Base-by-base conservation (phyloP, 345 rosid species). In the Gossypium herbaceum region DNA sequence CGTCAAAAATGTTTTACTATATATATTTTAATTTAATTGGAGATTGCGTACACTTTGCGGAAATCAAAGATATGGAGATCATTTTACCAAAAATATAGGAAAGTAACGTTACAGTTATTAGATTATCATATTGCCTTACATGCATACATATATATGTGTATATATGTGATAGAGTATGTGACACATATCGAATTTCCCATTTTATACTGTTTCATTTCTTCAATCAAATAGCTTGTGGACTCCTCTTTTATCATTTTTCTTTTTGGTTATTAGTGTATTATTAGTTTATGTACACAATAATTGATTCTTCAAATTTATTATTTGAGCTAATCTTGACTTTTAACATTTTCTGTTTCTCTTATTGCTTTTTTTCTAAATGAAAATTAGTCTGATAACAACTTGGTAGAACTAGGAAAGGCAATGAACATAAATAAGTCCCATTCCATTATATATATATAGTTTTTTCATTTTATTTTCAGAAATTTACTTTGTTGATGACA, bases 11-110 rank as follows among this genome's bases (percentile, higher is more conserved):
- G 41, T 4, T 22, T 9, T 24, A 44, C 29, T 58, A 0, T 25
- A 25, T 44, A 72, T 41, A 64, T 63, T 52, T 54, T 71, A 50
- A 20, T 71, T 54, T 27, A 68, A 24, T 22, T 12, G 20, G 39
- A 71, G 67, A 43, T 74, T 69, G 61, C 78, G 68, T 70, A 70
- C 22, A 29, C 47, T 2, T 25, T 11, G 41, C 63, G 45, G 7
- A 76, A 69, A 7, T 20, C 44, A 11, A 76, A 68, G 39, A 67
- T 45, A 67, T 2, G 71, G n/a, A 48, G 20, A 69, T 50, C 34
- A 51, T 51, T 74, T 68, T 50, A 34, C 47, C 27, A 48, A 20
- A 56, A 10, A 68, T 59, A 62, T 72, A 48, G 81, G 64, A 73
- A 61, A 68, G 70, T 22, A 68, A 59, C 74, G 74, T 73, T 74